These are phyloP conservation scores for Diaporthe citriasiana DNA, from an alignment of 2,329 filamentous ascomycete genomes.

Conservation along the genomic window DNA sequence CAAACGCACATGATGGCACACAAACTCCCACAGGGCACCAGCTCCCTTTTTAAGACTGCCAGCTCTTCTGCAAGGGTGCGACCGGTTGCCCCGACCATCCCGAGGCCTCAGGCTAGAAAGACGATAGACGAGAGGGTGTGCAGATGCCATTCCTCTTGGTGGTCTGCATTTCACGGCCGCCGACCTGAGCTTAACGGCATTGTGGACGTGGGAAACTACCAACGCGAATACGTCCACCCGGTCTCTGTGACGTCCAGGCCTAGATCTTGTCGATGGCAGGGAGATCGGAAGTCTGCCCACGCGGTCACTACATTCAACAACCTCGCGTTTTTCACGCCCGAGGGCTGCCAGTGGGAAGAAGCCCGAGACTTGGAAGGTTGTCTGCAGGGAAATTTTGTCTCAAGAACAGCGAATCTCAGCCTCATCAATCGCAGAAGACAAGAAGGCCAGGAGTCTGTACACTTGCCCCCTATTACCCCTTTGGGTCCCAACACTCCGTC, in stretches of 20 bases:
- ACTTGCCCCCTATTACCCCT: neutral
- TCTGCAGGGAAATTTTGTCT: neutral
- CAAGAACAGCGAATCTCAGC: neutral
- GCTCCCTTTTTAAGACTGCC: neutral
- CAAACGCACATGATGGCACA: conserved; percentile 7
- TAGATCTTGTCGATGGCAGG: neutral
- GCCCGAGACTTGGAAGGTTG: neutral
- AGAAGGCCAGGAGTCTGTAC: neutral
- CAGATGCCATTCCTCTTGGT: neutral
- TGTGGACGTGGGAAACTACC: neutral
- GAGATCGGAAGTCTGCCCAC: neutral
- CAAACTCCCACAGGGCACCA: neutral
- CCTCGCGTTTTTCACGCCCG: too few species aligned
- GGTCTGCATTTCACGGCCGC: neutral
- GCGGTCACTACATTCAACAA: neutral
- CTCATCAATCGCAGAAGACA: neutral
- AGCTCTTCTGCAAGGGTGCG: neutral
- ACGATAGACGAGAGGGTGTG: neutral
- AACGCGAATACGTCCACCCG: neutral
- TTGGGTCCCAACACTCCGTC: neutral
- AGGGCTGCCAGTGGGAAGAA: neutral
- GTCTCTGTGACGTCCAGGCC: neutral
- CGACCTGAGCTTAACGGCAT: neutral
- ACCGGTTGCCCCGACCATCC: neutral
- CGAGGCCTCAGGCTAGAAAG: neutral